Percentiles rank a stretch among this genome's conserved stretches.
phyloP scores from a whole-genome alignment of 768 basidiomycete genomes.

The Russula ochroleuca region DNA sequence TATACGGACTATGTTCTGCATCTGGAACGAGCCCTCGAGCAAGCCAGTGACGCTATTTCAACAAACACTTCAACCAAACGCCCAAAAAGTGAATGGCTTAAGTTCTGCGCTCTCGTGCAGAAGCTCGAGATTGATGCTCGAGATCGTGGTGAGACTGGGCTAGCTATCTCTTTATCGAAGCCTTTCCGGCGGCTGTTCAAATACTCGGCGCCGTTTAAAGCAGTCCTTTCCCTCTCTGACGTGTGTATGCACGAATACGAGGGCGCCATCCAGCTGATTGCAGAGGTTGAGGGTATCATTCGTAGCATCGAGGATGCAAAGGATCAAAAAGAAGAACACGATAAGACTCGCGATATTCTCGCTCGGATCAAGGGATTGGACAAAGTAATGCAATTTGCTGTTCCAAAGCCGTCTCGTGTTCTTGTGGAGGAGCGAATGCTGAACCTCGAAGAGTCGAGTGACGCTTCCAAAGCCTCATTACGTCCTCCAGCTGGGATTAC shows the following conservation, averaged over 20 bases:
- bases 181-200: slow-evolving; percentile 96
- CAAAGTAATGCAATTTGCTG: slow-evolving; percentile 66
- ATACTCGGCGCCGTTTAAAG: slow-evolving; percentile 95
- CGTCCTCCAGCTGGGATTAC: slow-evolving; percentile 32
- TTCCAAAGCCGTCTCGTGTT: slow-evolving; percentile 84
- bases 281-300: slow-evolving; percentile 96
- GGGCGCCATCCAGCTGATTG: slow-evolving; percentile 91
- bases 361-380: slow-evolving; percentile 96
- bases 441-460: slow-evolving; percentile 34
- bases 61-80: slow-evolving; percentile 60
- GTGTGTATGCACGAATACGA: slow-evolving; percentile 97
- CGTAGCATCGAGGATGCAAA: slow-evolving; percentile 98
- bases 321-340: slow-evolving; percentile 91
- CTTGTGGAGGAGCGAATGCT: slow-evolving; percentile 77
- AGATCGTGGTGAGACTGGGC: slow-evolving; percentile 88
- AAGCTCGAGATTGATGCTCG: slow-evolving; percentile 73
- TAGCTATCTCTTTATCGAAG: slow-evolving; percentile 95
- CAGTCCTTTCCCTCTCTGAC: slow-evolving; percentile 93
- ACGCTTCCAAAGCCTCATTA: background rate
- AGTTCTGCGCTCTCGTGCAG: slow-evolving; percentile 67
- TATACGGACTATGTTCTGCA: slow-evolving; percentile 95
- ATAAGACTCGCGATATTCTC: slow-evolving; percentile 91
- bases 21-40: slow-evolving; percentile 82
- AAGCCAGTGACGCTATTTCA: slow-evolving; percentile 75
- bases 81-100: slow-evolving; percentile 78